Base-by-base conservation (phyloP, 1,139 yeast genomes). In the Pichia sp. region DNA sequence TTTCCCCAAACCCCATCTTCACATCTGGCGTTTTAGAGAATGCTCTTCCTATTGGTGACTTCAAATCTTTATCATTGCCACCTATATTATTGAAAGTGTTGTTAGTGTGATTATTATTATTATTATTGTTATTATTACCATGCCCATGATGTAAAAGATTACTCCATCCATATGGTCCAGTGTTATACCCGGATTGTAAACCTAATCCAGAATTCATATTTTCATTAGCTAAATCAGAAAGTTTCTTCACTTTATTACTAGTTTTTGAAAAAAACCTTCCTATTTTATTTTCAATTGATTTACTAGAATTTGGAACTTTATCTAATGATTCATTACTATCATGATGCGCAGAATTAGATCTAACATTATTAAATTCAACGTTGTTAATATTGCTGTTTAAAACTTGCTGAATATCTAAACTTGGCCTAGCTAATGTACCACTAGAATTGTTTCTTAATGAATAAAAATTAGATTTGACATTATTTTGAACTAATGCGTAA, bases 41-140 rank as follows among this genome's bases (percentile, higher is more conserved):
- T 1, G 71, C 66, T 24, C 71, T 47, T 2, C 64, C 59, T 34
- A 68, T 45, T 0, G 74, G 73, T 1, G 70, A 66, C 34, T 51
- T 54, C 12, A 49, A 30, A n/a, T 59, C 62, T 26, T 45, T 52
- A 9, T 26, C 37, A 30, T 10, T 22, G 7, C 7, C 10, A 8
- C 24, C 24, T n/a, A n/a, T n/a, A n/a, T n/a, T n/a, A n/a, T n/a
- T n/a, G n/a, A n/a, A n/a, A n/a, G n/a, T n/a, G n/a, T n/a, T n/a
- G n/a, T n/a, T n/a, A n/a, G n/a, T n/a, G n/a, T n/a, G n/a, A n/a
- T n/a, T n/a, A n/a, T n/a, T n/a, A n/a, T n/a, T n/a, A n/a, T n/a
- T n/a, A n/a, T n/a, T n/a, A n/a, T n/a, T n/a, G n/a, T n/a, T n/a
- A n/a, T 4, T 26, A 26, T 26, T 26, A 26, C 12, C 15, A 30